Base-by-base conservation (phyloP, 176 grass and related monocot genomes). In the Aegilops tauschii region DNA sequence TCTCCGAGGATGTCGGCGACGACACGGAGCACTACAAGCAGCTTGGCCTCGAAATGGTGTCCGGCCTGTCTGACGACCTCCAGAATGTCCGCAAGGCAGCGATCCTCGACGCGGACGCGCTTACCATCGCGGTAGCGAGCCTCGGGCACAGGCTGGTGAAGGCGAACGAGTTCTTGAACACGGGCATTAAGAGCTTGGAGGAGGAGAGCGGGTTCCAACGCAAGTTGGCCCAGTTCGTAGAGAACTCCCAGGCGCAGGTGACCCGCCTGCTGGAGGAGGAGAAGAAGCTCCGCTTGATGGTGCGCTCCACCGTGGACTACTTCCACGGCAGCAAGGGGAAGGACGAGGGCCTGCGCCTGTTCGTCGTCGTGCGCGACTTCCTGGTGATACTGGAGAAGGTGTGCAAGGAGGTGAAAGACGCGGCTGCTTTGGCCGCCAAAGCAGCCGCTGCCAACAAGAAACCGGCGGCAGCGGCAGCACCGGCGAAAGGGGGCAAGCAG, bases 251-350 rank as follows among this genome's bases (percentile, higher is more conserved):
- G 78, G 75, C 10, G 62, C 81, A 83, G 32, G 86, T 92, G 36
- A 93, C 88, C 47, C 90, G 54, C 64, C 70, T 98, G 65, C 79
- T 92, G 8, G 83, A 92, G 63, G 88, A 95, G 63, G 96, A 98
- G 64, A 95, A 94, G 82, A 95, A 82, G 82, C 84, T 97, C 35
- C 90, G 89, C 13, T 58, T n/a, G 5, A 76, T 95, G 28, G 92
- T 95, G n/a, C 90, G 93, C 83, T 59, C 21, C 37, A 98, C 93
- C 2, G 87, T 86, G 1, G 91, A 95, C 37, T 98, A 92, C 86
- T 98, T 98, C 80, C 93, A 98, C 3, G 91, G 93, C n/a, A 95
- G 84, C 81, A 82, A 86, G 0, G 90, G 90, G 21, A 98, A 98
- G 76, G 96, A 98, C 1, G 96, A 98, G 61, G 90, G 92, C n/a